phyloP scores from a whole-genome alignment of 176 grass and related monocot genomes.

The Avena sativa region DNA sequence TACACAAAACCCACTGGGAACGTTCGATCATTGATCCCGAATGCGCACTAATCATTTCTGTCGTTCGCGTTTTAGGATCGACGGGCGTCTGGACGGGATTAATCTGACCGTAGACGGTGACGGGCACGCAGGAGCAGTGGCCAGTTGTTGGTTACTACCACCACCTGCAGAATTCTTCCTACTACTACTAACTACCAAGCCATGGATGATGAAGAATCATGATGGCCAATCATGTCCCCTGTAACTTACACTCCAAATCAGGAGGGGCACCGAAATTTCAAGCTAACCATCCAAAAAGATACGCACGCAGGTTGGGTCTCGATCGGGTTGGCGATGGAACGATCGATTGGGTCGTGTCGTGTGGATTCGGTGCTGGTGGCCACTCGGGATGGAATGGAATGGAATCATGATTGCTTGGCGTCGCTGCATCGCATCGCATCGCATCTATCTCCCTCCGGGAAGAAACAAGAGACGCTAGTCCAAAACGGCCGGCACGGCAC shows the following conservation, averaged over 20 bases:
- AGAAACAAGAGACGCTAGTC: constrained; percentile 18
- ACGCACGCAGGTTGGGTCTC: constrained; percentile 34
- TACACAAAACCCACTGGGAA: too few relatives aligned
- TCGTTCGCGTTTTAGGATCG: too few relatives aligned
- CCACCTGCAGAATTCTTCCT: constrained; percentile 12
- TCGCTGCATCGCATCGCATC: constrained; percentile 18
- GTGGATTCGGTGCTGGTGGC: constrained; percentile 36
- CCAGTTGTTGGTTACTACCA: not conserved
- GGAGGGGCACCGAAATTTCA: not conserved
- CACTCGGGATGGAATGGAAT: not conserved
- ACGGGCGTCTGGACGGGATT: too few relatives aligned
- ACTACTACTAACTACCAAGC: not conserved
- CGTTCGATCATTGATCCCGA: too few relatives aligned
- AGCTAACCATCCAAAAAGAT: not conserved
- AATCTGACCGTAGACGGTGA: too few relatives aligned
- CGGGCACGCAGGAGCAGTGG: too few relatives aligned
- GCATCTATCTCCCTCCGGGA: constrained; percentile 27
- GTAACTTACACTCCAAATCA: constrained; percentile 46
- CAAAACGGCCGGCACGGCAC: not conserved
- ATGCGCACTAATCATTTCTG: too few relatives aligned
- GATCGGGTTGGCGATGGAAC: not conserved
- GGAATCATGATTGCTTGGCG: constrained; percentile 13
- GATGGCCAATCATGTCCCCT: constrained; percentile 21
- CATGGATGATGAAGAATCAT: constrained; percentile 36
- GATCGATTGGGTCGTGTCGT: not conserved